phyloP scores from a whole-genome alignment of 768 basidiomycete genomes.

The Boletus rufocinnamomeus region DNA sequence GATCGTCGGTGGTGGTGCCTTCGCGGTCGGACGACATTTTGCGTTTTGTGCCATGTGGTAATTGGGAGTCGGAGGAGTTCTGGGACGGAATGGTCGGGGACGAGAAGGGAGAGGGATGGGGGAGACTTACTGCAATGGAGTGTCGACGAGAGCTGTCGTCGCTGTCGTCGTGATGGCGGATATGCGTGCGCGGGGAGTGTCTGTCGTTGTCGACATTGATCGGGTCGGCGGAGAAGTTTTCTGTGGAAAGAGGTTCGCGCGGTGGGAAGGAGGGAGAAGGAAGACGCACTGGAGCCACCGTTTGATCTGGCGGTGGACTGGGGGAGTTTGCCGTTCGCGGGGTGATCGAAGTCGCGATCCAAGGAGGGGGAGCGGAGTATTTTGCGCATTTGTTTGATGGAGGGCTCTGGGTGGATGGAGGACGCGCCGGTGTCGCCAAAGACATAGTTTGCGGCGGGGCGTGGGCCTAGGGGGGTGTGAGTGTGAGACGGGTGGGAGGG shows the following conservation, averaged over 20 bases:
- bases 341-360: constrained; percentile 39
- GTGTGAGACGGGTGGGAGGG: constrained; percentile 22
- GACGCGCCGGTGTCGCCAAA: constrained; percentile 53
- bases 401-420: constrained; percentile 42
- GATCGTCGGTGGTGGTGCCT: constrained; percentile 56
- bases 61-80: constrained; percentile 43
- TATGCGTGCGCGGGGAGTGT: constrained; percentile 29
- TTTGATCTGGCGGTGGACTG: constrained; percentile 22
- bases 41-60: constrained; percentile 70
- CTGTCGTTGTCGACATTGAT: constrained; percentile 31
- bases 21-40: constrained; percentile 77
- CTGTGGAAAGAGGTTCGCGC: constrained; percentile 26
- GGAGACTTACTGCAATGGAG: constrained; percentile 61
- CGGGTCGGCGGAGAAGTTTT: constrained; percentile 23
- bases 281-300: constrained; percentile 26
- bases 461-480: constrained; percentile 47
- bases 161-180: constrained; percentile 50
- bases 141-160: constrained; percentile 72
- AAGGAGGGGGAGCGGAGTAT: constrained; percentile 59
- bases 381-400: constrained; percentile 48
- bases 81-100: constrained; percentile 12
- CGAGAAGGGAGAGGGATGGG: background rate
- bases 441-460: constrained; percentile 66
- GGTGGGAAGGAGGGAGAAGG: constrained; percentile 12
- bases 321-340: constrained; percentile 20